These are phyloP conservation scores for Calonectria montana DNA, from an alignment of 2,329 filamentous ascomycete genomes.

Conservation along the genomic window DNA sequence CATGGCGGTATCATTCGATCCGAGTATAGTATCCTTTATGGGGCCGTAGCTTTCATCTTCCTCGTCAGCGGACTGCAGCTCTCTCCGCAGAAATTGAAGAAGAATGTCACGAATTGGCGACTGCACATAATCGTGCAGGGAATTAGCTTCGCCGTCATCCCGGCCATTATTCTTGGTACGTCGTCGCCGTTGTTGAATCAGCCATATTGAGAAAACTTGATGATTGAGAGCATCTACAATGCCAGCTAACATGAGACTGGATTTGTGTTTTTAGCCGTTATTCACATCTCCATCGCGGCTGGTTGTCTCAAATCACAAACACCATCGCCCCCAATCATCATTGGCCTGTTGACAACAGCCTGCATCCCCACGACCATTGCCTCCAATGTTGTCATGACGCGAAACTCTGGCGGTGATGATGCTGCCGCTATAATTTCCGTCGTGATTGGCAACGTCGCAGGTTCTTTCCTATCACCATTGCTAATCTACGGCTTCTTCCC, in stretches of 20 bases:
- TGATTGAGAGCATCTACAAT: not conserved
- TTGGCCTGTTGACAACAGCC: constrained; percentile 75
- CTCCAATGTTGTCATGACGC: constrained; percentile 80
- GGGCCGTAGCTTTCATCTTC: constrained; percentile 76
- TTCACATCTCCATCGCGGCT: constrained; percentile 60
- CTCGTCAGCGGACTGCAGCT: constrained; percentile 78
- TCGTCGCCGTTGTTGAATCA: not conserved
- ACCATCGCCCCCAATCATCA: constrained; percentile 73
- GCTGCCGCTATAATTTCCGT: constrained; percentile 75
- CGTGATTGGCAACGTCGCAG: constrained; percentile 75
- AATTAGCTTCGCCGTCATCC: constrained; percentile 75
- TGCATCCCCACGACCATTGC: constrained; percentile 79
- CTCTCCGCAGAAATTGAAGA: constrained; percentile 68
- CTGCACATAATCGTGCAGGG: constrained; percentile 75
- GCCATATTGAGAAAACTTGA: not conserved
- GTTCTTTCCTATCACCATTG: constrained; percentile 74
- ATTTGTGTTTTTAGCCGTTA: constrained; percentile 48
- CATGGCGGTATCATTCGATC: constrained; percentile 62
- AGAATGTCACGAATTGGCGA: constrained; percentile 74
- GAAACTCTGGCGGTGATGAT: constrained; percentile 75
- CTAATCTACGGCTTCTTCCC: constrained; percentile 72
- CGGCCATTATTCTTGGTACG: constrained; percentile 69
- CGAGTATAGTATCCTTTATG: constrained; percentile 73
- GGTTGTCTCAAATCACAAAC: constrained; percentile 61
- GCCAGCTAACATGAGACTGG: not conserved